Percentiles rank a stretch among this genome's conserved stretches.
phyloP scores from a whole-genome alignment of 1,284 basidiomycete species.

The Pseudozyma tsukubaensis region DNA sequence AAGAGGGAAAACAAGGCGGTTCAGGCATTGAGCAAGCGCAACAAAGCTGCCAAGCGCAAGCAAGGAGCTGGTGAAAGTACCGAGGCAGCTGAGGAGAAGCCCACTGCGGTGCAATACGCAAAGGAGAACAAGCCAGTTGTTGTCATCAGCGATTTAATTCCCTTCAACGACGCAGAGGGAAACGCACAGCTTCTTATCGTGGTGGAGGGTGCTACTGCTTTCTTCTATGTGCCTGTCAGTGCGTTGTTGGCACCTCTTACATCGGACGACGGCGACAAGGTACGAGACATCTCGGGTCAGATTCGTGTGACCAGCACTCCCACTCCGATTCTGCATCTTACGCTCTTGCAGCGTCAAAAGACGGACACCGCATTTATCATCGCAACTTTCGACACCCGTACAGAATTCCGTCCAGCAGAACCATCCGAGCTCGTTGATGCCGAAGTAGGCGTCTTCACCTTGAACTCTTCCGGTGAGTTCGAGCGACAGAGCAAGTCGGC shows the following conservation, averaged over 20 bases:
- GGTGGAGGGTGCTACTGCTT: slow-evolving; percentile 57
- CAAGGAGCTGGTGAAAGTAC: slow-evolving; percentile 15
- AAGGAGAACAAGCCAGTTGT: slow-evolving; percentile 41
- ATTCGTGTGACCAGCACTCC: slow-evolving; percentile 31
- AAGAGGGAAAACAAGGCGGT: slow-evolving; percentile 37
- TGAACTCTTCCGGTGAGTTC: slow-evolving; percentile 18
- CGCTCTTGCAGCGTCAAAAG: slow-evolving; percentile 7
- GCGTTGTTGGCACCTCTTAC: slow-evolving; percentile 23
- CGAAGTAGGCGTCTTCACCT: slow-evolving; percentile 25
- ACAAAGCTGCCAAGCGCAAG: slow-evolving; percentile 38
- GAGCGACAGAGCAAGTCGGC: slow-evolving; percentile 18
- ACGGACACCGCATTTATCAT: slow-evolving; percentile 12
- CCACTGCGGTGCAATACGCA: slow-evolving; percentile 29
- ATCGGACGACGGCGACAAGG: slow-evolving; percentile 12
- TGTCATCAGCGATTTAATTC: slow-evolving; percentile 50
- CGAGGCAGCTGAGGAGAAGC: slow-evolving; percentile 15
- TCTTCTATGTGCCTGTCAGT: slow-evolving; percentile 50
- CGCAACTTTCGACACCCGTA: slow-evolving; percentile 40
- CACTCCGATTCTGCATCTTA: slow-evolving; percentile 48
- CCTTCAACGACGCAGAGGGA: slow-evolving; percentile 34
- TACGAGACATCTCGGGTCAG: slow-evolving; percentile 33
- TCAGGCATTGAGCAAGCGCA: slow-evolving; percentile 38
- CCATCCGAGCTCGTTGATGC: slow-evolving; percentile 6
- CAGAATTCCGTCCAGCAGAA: slow-evolving; percentile 29
- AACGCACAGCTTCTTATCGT: slow-evolving; percentile 45